Evolutionary conservation across 176 grass and related monocot species (phyloP).

Genomic region (Zizania latifolia): DNA sequence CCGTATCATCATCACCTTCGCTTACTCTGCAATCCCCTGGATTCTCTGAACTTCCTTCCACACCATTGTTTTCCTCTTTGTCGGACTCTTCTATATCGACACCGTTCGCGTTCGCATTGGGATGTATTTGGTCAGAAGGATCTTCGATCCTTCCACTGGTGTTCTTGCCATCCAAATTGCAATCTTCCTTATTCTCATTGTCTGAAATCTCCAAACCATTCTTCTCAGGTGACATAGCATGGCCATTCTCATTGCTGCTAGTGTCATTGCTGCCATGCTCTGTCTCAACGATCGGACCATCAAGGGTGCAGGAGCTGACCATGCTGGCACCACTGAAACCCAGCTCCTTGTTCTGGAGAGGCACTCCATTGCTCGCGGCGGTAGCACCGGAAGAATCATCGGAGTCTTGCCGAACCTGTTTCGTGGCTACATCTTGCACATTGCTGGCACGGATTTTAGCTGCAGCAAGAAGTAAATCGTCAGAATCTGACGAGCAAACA

Average conservation of each 20-base stretch:
- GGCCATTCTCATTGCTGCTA: conserved; percentile 3
- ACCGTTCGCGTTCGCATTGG: neutral
- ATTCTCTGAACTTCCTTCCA: neutral
- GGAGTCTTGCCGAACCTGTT: conserved; percentile 29
- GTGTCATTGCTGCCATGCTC: neutral
- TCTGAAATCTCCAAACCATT: neutral
- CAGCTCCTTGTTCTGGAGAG: neutral
- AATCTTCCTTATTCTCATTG: neutral
- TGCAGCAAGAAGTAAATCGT: conserved; percentile 33
- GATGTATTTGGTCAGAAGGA: neutral
- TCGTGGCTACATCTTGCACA: conserved; percentile 25
- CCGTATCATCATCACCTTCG: conserved; percentile 3
- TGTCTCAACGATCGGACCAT: neutral
- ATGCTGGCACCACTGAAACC: neutral
- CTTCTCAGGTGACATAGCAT: neutral
- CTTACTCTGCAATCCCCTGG: neutral
- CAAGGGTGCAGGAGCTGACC: neutral
- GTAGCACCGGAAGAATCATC: conserved; percentile 9
- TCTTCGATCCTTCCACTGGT: conserved; percentile 5
- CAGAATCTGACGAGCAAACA: conserved; percentile 11
- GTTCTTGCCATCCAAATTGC: conserved; percentile 1
- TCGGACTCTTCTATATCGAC: conserved; percentile 1
- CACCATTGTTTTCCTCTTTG: neutral
- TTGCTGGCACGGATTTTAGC: conserved; percentile 43
- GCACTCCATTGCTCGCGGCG: conserved; percentile 4